phyloP scores from a whole-genome alignment of 2,329 filamentous ascomycete species.

The Colletotrichum theobromicola region DNA sequence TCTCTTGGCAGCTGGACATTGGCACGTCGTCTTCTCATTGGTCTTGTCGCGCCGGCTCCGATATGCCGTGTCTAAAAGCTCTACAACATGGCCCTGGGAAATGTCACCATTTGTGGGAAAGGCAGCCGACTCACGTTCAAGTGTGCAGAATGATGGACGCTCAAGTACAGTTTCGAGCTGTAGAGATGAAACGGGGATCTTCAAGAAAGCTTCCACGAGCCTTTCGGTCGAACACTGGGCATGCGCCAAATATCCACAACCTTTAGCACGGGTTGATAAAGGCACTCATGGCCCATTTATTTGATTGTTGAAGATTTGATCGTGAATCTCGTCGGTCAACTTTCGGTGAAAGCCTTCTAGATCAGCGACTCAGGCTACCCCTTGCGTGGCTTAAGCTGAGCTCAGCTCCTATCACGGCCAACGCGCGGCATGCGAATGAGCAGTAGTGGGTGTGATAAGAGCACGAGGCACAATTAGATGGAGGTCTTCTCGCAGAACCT shows the following conservation, averaged over 20 bases:
- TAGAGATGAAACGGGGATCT: no score
- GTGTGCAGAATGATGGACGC: no score
- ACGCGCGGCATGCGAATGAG: not conserved
- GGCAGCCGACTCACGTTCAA: no score
- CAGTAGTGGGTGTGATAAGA: not conserved
- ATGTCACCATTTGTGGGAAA: no score
- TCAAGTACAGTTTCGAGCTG: no score
- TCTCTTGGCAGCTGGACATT: not conserved
- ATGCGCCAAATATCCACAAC: no score
- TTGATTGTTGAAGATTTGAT: no score
- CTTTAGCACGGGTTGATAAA: no score
- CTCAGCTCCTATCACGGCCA: not conserved
- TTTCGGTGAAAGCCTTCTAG: not conserved
- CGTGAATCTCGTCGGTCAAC: not conserved
- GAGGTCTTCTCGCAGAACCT: not conserved
- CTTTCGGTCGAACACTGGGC: no score
- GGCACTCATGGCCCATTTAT: no score
- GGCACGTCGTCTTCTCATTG: not conserved
- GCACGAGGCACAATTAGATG: not conserved
- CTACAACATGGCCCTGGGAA: no score
- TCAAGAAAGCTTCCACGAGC: no score
- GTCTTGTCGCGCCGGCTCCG: not conserved
- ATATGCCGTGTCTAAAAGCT: not conserved
- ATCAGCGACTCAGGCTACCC: not conserved
- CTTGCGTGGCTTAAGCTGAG: not conserved